Conservation (phyloP, 129 eudicot genomes). For the Erigeron canadensis region DNA sequence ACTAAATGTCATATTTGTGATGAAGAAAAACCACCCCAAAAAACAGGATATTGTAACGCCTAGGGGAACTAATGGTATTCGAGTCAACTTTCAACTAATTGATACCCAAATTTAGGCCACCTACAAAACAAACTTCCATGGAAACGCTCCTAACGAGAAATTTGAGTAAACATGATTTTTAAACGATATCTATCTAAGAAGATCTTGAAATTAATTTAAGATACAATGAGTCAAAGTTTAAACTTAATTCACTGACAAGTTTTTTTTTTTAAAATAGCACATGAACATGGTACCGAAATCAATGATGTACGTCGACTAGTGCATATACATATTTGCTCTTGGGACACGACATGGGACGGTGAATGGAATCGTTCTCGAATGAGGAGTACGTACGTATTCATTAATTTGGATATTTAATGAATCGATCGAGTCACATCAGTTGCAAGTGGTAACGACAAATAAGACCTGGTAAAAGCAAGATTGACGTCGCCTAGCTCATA, state of each 20-base stretch:
- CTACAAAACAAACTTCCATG: conserved; percentile 1
- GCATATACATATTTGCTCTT: no score
- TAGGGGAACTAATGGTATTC: not conserved
- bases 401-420: no score
- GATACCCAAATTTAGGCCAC: conserved; percentile 25
- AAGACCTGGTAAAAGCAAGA: no score
- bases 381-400: no score
- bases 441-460: no score
- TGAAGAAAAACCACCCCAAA: not conserved
- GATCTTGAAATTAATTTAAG: conserved; percentile 15
- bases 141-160: conserved; percentile 15
- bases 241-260: conserved; percentile 9
- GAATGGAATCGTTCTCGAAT: not conserved
- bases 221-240: not conserved
- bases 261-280: not conserved
- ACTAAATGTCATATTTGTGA: not conserved
- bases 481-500: no score
- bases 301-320: not conserved
- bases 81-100: conserved; percentile 12
- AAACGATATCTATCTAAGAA: not conserved
- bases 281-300: not conserved
- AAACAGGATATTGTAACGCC: not conserved
- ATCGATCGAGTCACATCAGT: no score
- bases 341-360: not conserved
- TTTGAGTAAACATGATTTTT: not conserved